A percentile compares a stretch with the other conserved stretches of the same genome.
Evolutionary conservation across 2,329 filamentous ascomycete genomes (phyloP).

Genomic region (Phialemoniopsis sp.): DNA sequence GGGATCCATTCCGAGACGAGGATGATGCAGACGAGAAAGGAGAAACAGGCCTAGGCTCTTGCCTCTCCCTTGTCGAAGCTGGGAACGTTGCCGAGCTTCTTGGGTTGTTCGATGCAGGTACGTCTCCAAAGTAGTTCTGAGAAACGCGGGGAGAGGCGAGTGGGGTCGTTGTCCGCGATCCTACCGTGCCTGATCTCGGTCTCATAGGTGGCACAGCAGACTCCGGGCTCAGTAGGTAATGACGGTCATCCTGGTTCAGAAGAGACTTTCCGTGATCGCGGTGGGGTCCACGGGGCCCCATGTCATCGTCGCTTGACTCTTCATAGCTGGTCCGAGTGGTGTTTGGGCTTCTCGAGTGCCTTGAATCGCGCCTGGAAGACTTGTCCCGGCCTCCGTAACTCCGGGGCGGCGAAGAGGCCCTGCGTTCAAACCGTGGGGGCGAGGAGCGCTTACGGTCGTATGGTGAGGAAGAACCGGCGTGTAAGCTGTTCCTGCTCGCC

Average conservation of each 20-base stretch:
- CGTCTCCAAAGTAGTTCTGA: constrained; percentile 10
- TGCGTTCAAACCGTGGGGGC: constrained; percentile 12
- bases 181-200: constrained; percentile 14
- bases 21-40: constrained; percentile 22
- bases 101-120: constrained; percentile 14
- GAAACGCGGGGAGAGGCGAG: constrained; percentile 22
- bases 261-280: constrained; percentile 26
- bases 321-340: constrained; percentile 14
- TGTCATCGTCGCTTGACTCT: constrained; percentile 34
- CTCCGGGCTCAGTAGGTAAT: constrained; percentile 14
- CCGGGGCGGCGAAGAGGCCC: background rate
- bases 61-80: background rate
- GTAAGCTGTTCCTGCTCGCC: constrained; percentile 4
- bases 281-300: constrained; percentile 17
- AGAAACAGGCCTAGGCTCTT: constrained; percentile 14
- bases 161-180: constrained; percentile 27
- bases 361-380: constrained; percentile 19
- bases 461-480: background rate
- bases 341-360: constrained; percentile 10
- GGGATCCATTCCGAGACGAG: constrained; percentile 13
- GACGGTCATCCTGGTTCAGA: constrained; percentile 27
- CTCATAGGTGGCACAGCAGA: constrained; percentile 7
- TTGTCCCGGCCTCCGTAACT: constrained; percentile 8
- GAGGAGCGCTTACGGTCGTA: constrained; percentile 1
- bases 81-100: constrained; percentile 6